Percentiles rank a stretch among this genome's conserved stretches.
Evolutionary conservation across 495 filamentous ascomycete species (phyloP).

Genomic region (Annulohypoxylon nitens): DNA sequence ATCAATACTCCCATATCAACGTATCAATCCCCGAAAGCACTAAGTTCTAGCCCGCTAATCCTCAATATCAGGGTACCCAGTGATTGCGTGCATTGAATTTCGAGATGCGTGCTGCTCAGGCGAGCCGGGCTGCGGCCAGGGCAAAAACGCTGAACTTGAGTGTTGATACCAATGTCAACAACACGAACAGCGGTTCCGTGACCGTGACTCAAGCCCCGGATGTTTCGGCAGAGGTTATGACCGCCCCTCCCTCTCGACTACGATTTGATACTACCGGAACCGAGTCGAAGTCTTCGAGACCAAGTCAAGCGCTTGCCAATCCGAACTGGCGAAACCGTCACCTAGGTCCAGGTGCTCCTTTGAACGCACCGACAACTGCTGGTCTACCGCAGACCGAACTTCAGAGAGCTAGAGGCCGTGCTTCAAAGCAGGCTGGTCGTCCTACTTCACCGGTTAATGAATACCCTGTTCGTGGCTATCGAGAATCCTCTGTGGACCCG

Average conservation of each 20-base stretch:
- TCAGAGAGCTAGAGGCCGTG: not conserved
- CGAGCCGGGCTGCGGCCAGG: slow-evolving; percentile 1
- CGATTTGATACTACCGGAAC: not conserved
- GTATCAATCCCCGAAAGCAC: not conserved
- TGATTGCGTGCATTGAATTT: not conserved
- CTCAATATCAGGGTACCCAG: not conserved
- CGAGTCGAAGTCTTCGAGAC: not conserved
- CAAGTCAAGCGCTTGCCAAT: slow-evolving; percentile 31
- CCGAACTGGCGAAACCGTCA: slow-evolving; percentile 37
- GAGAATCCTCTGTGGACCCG: slow-evolving; percentile 29
- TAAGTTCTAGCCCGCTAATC: not conserved
- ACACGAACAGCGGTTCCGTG: not conserved
- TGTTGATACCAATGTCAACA: slow-evolving; percentile 12
- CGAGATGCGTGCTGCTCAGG: slow-evolving; percentile 30
- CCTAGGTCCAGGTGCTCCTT: not conserved
- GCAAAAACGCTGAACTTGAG: slow-evolving; percentile 18
- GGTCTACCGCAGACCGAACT: slow-evolving; percentile 18
- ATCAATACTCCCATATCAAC: not conserved
- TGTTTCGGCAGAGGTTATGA: not conserved
- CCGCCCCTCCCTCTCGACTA: slow-evolving; percentile 15
- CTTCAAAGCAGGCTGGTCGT: slow-evolving; percentile 7
- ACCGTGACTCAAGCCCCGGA: not conserved
- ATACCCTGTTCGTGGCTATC: slow-evolving; percentile 10
- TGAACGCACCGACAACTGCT: slow-evolving; percentile 13
- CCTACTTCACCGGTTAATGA: not conserved